Evolutionary conservation across 441 rosid genomes (phyloP), one percentile per base, ranked within the genome.

Genomic region (Brassica balearica): DNA sequence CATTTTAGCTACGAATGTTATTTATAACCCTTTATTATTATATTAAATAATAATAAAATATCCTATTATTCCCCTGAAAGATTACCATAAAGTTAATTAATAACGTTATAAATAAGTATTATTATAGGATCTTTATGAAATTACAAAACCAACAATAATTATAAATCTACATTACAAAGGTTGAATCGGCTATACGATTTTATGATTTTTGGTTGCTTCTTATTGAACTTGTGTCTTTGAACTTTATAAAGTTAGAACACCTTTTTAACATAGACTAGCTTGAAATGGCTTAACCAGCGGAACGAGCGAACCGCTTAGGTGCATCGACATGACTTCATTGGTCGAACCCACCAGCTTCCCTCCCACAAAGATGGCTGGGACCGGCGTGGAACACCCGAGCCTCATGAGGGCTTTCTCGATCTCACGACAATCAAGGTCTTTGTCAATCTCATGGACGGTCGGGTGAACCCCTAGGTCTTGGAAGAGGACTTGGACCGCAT

Each of bases 331-430:
- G 55, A 46, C 55, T n/a, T 46, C 55, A 46, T 46, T 46, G 55
- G 96, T 92, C 25, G 97, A 89, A 23, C 98, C 98, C 27, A 87
- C 72, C 48, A 89, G 86, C 71, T 86, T 85, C 51, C 98, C 98
- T 2, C 84, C 90, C n/a, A 94, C 88, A 89, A 94, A 94, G 68
- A 94, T 91, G 0, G 96, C 91, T 14, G 96, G 98, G 27, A 90
- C 86, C 0, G 97, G 92, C 1, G 89, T 85, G 58, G 70, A 84
- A 70, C 94, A 88, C 4, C 98, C 98, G 20, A 89, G 46, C 90
- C 88, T 91, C 84, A 70, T 74, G 4, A 94, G 87, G 73, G 94
- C 91, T 80, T 76, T 89, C 87, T 94, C 98, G 84, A 94, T 90
- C 69, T 91, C 98, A 80, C 85, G 83, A 71, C 95, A 91, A 10